phyloP scores from a whole-genome alignment of 371 early-diverging fungal species.

The Batrachochytrium dendrobatidis region DNA sequence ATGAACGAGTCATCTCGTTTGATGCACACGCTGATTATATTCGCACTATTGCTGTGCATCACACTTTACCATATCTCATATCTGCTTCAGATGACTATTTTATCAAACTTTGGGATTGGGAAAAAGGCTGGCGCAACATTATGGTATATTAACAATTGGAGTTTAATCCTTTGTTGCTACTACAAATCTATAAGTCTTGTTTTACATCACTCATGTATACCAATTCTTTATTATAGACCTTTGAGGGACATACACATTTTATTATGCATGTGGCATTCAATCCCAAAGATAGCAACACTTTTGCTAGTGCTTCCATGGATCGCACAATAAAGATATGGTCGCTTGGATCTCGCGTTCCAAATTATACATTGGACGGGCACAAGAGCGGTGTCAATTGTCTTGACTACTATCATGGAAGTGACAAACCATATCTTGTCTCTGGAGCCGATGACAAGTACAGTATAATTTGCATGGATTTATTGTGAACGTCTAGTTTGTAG shows the following conservation, averaged over 20 bases:
- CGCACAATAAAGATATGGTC: slow-evolving; percentile 89
- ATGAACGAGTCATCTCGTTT: slow-evolving; percentile 89
- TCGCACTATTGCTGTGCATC: slow-evolving; percentile 92
- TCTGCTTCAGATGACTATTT: slow-evolving; percentile 97
- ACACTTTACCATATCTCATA: slow-evolving; percentile 86
- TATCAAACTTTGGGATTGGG: slow-evolving; percentile 99
- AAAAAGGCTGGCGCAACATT: slow-evolving; percentile 93
- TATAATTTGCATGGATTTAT: too few species aligned
- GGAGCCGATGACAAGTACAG: slow-evolving; percentile 82
- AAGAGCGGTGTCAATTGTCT: slow-evolving; percentile 92
- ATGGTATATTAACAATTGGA: slow-evolving; percentile 56
- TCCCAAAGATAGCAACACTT: slow-evolving; percentile 95
- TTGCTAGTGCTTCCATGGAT: slow-evolving; percentile 91
- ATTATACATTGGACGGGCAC: slow-evolving; percentile 92
- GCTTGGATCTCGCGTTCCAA: slow-evolving; percentile 72
- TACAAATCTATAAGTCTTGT: too few species aligned
- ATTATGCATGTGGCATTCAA: slow-evolving; percentile 95
- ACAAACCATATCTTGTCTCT: slow-evolving; percentile 89
- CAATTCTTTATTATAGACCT: slow-evolving; percentile 36
- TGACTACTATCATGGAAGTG: slow-evolving; percentile 91
- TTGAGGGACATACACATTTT: slow-evolving; percentile 98
- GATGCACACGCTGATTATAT: slow-evolving; percentile 99
- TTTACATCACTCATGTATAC: not conserved
- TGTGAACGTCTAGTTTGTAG: not conserved
- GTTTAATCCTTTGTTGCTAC: slow-evolving; percentile 1